Evolutionary conservation across 1,284 basidiomycete genomes (phyloP).

Genomic region (Cutaneotrichosporon cutaneum): DNA sequence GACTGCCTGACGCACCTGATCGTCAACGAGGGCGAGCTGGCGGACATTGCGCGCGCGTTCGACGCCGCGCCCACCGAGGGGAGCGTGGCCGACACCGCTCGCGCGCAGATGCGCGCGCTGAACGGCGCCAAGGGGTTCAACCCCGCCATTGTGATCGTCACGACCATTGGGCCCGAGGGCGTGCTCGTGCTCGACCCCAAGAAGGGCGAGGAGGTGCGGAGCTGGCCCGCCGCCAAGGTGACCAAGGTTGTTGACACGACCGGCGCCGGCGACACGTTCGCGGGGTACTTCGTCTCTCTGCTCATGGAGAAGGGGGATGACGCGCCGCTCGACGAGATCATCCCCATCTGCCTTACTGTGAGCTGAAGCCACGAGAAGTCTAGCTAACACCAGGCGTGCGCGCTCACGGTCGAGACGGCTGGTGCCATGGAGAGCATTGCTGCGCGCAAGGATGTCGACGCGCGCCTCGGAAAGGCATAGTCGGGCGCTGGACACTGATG

Average conservation of each 20-base stretch:
- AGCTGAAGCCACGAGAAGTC: background rate
- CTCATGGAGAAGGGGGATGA: constrained; percentile 38
- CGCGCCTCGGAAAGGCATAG: constrained; percentile 13
- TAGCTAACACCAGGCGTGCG: constrained; percentile 21
- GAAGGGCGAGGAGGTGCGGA: background rate
- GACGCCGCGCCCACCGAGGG: constrained; percentile 4
- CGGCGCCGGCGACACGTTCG: constrained; percentile 54
- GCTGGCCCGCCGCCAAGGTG: constrained; percentile 16
- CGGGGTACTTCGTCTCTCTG: constrained; percentile 51
- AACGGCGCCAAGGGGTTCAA: constrained; percentile 12
- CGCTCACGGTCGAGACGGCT: constrained; percentile 21
- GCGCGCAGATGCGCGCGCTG: constrained; percentile 14
- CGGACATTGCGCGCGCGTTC: constrained; percentile 34
- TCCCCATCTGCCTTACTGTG: constrained; percentile 21
- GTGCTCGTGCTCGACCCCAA: constrained; percentile 15
- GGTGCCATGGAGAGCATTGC: constrained; percentile 30
- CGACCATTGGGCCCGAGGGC: constrained; percentile 20
- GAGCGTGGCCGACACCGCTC: constrained; percentile 11
- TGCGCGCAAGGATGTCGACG: constrained; percentile 19
- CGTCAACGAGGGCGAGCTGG: constrained; percentile 58
- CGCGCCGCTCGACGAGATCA: constrained; percentile 15
- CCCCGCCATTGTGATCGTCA: constrained; percentile 14
- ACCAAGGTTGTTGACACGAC: constrained; percentile 45
- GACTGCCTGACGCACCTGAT: constrained; percentile 55
- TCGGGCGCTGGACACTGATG: background rate